These are phyloP conservation scores for Diaporthe longicolla DNA, from an alignment of 2,329 filamentous ascomycete species.

Conservation along the genomic window DNA sequence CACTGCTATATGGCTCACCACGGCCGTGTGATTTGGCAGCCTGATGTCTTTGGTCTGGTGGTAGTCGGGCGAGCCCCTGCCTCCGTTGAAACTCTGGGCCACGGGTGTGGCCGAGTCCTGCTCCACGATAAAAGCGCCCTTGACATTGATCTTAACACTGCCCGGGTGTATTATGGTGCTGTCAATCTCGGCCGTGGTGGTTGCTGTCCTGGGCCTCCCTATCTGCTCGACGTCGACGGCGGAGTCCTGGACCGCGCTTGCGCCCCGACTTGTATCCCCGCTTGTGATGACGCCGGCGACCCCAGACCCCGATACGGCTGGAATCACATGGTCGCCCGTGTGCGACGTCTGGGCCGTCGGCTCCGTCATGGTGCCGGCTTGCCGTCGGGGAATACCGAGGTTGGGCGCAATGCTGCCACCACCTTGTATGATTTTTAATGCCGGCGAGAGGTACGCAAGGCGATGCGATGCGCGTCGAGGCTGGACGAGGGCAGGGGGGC, in stretches of 20 bases:
- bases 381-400: background rate
- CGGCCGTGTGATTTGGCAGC: constrained; percentile 93
- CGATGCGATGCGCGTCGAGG: background rate
- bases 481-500: background rate
- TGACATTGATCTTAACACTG: constrained; percentile 93
- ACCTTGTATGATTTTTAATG: background rate
- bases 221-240: constrained; percentile 38
- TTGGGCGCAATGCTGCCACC: background rate
- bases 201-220: constrained; percentile 56
- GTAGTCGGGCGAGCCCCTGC: constrained; percentile 61
- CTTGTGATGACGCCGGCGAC: background rate
- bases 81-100: constrained; percentile 53
- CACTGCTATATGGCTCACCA: constrained; percentile 96
- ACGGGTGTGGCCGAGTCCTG: constrained; percentile 73
- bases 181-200: constrained; percentile 70
- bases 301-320: background rate
- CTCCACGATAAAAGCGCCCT: constrained; percentile 96
- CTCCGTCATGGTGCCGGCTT: constrained; percentile 26
- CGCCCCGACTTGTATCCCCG: background rate
- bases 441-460: background rate
- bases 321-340: constrained; percentile 2
- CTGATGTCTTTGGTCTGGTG: constrained; percentile 92
- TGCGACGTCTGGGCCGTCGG: constrained; percentile 12
- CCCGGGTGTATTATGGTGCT: constrained; percentile 74
- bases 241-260: constrained; percentile 22